Evolutionary conservation across 2,329 filamentous ascomycete species (phyloP).

Genomic region (Pseudogymnoascus verrucosus): DNA sequence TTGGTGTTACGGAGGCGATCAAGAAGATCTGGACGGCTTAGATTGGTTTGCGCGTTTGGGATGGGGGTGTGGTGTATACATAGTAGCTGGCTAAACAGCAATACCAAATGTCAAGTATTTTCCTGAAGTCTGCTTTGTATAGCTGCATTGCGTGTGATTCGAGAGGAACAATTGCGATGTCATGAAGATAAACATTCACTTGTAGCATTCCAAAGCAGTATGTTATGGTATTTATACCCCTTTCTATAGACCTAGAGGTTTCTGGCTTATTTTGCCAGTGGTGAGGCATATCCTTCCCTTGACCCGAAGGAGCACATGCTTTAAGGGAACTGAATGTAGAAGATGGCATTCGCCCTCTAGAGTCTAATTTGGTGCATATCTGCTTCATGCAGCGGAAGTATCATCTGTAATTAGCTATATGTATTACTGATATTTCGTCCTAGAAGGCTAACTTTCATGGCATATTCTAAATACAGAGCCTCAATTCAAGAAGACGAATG

Average conservation of each 20-base stretch:
- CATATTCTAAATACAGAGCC: not conserved
- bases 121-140: not conserved
- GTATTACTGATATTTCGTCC: not conserved
- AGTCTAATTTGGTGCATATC: not conserved
- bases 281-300: not conserved
- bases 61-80: slow-evolving; percentile 4
- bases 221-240: not conserved
- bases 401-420: not conserved
- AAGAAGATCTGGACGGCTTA: slow-evolving; percentile 85
- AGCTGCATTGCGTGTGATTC: not conserved
- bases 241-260: not conserved
- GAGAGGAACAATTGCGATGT: not conserved
- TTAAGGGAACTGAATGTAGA: not conserved
- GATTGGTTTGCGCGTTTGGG: slow-evolving; percentile 11
- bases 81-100: slow-evolving; percentile 6
- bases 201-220: not conserved
- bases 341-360: not conserved
- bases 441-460: not conserved
- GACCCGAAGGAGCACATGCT: not conserved
- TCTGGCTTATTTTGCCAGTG: not conserved
- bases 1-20: slow-evolving; percentile 83
- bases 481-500: not conserved
- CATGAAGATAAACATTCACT: no score
- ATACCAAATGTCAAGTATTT: slow-evolving; percentile 5
- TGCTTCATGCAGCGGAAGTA: not conserved